phyloP scores from a whole-genome alignment of 176 grass and related monocot genomes.

The Avena eriantha region DNA sequence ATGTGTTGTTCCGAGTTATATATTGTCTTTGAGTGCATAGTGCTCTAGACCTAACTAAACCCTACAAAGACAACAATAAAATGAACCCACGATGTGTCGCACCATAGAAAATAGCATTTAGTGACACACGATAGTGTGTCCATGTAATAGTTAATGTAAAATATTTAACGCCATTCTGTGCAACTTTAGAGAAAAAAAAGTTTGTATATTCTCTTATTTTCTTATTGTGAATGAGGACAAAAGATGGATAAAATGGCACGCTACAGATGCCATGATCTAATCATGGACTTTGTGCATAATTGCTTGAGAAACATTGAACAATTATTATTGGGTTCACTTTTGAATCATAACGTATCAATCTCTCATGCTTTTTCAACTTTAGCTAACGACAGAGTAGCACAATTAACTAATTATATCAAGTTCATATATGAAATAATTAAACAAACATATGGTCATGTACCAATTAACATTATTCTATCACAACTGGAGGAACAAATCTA shows the following conservation, averaged over 20 bases:
- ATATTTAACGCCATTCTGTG: neutral
- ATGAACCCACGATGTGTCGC: no score
- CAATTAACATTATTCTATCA: neutral
- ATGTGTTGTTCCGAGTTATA: neutral
- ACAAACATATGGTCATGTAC: no score
- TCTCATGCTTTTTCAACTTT: neutral
- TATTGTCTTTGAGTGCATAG: slow-evolving; percentile 8
- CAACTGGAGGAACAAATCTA: neutral
- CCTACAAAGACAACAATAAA: no score
- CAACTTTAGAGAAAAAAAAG: neutral
- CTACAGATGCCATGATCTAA: slow-evolving; percentile 11
- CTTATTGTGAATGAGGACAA: neutral
- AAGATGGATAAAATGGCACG: neutral
- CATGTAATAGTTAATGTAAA: neutral
- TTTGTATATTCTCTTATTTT: neutral
- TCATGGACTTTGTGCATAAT: neutral
- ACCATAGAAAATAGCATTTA: no score
- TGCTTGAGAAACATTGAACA: neutral
- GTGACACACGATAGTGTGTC: neutral
- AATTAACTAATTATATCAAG: neutral
- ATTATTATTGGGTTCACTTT: neutral
- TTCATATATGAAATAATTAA: no score
- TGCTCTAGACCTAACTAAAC: neutral
- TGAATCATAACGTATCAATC: neutral
- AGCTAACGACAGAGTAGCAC: neutral